A percentile compares a stretch with the other conserved stretches of the same genome.
phyloP scores from a whole-genome alignment of 139 green algal genomes.

The Chlorella ohadii region DNA sequence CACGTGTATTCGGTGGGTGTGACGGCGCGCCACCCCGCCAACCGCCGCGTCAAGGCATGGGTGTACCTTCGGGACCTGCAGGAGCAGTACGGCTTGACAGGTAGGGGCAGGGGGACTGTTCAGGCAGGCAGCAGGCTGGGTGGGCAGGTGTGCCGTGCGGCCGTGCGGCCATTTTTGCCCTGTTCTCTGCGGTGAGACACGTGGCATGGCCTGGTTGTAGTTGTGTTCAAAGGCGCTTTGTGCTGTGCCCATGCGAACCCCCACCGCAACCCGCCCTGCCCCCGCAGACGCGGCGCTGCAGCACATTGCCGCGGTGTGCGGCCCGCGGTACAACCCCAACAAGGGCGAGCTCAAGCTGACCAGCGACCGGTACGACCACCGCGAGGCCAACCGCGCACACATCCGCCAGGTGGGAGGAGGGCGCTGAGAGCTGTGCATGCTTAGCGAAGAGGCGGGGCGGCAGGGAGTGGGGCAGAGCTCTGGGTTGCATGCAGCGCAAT shows the following conservation, averaged over 20 bases:
- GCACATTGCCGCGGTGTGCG: conserved; percentile 58
- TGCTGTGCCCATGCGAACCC: not conserved
- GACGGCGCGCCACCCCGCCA: conserved; percentile 50
- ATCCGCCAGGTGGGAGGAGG: conserved; percentile 30
- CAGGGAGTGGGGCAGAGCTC: too few species aligned
- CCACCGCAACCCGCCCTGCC: not conserved
- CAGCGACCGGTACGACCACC: conserved; percentile 35
- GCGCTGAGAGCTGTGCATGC: too few species aligned
- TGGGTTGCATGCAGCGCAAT: too few species aligned
- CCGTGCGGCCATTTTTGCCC: too few species aligned
- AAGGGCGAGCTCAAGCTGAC: conserved; percentile 52
- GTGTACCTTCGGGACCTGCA: conserved; percentile 62
- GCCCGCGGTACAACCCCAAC: conserved; percentile 56
- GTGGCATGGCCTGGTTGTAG: too few species aligned
- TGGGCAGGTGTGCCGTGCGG: too few species aligned
- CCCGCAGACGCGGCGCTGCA: conserved; percentile 48
- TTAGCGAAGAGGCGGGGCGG: too few species aligned
- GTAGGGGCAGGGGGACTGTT: not conserved
- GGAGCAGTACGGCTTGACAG: conserved; percentile 46
- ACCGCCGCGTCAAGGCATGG: conserved; percentile 48
- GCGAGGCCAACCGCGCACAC: conserved; percentile 54
- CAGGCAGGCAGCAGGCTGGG: too few species aligned
- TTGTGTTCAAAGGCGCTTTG: too few species aligned
- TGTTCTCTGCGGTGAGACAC: too few species aligned
- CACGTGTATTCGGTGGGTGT: conserved; percentile 39